A percentile compares a stretch with the other conserved stretches of the same genome.
Conservation (phyloP, 2,329 filamentous ascomycete species). For the Alternaria dauci region DNA sequence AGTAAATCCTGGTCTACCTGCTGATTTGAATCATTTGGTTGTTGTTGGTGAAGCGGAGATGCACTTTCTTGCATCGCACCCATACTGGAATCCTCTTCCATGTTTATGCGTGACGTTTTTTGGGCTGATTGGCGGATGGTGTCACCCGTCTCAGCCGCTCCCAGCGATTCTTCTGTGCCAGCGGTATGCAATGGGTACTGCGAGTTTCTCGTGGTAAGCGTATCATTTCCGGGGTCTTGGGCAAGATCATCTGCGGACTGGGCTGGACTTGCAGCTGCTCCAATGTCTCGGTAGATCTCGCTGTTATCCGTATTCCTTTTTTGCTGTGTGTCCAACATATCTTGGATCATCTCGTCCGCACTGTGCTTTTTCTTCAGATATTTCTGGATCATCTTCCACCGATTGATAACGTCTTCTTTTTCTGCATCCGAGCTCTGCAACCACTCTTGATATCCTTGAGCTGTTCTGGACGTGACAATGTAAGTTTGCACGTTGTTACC, state of each 20-base stretch:
- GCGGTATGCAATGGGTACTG: not conserved
- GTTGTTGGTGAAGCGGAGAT: not conserved
- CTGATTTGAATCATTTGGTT: not conserved
- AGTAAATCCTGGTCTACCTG: conserved; percentile 12
- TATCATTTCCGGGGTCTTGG: not conserved
- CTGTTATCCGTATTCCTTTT: not conserved
- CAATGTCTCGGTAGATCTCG: not conserved
- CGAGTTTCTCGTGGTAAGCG: not conserved
- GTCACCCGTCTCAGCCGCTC: not conserved
- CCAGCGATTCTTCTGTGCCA: not conserved
- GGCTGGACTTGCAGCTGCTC: not conserved
- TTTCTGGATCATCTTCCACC: conserved; percentile 24
- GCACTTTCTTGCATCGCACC: not conserved
- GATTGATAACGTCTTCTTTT: conserved; percentile 21
- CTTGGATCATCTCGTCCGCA: conserved; percentile 31
- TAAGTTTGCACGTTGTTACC: conserved; percentile 21
- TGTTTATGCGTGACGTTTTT: not conserved
- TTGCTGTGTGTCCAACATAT: conserved; percentile 6
- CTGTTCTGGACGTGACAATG: conserved; percentile 22
- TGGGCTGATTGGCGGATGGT: not conserved
- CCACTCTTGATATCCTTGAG: conserved; percentile 34
- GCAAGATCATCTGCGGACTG: not conserved
- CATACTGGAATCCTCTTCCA: not conserved
- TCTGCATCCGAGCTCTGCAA: conserved; percentile 24
- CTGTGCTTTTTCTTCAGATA: conserved; percentile 16